A percentile compares a stretch with the other conserved stretches of the same genome.
These are phyloP conservation scores for Pichia sp. DNA, from an alignment of 1,139 yeast species.

Conservation along the genomic window DNA sequence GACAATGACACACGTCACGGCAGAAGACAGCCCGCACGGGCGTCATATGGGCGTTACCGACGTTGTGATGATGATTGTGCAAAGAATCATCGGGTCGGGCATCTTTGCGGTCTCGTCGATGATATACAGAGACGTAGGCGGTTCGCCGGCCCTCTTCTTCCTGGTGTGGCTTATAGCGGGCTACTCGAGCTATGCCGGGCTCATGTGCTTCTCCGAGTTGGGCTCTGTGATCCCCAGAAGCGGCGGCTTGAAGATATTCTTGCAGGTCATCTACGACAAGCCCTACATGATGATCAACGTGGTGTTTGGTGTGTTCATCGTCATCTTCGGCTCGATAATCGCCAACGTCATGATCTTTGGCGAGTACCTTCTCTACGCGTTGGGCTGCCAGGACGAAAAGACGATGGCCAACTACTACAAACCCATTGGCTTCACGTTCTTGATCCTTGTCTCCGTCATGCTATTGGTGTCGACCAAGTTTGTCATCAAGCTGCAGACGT, in stretches of 20 bases:
- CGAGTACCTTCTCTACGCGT: conserved; percentile 47
- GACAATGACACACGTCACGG: conserved; percentile 27
- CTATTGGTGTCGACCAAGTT: conserved; percentile 49
- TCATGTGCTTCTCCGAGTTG: conserved; percentile 60
- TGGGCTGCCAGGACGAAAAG: conserved; percentile 27
- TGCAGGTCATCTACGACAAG: conserved; percentile 58
- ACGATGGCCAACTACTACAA: conserved; percentile 33
- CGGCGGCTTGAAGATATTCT: conserved; percentile 70
- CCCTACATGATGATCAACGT: conserved; percentile 61
- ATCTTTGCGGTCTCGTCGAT: conserved; percentile 70
- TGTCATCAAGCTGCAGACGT: conserved; percentile 49
- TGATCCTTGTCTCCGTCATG: conserved; percentile 39
- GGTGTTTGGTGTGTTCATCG: conserved; percentile 51
- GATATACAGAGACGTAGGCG: conserved; percentile 63
- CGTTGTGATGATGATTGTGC: conserved; percentile 57
- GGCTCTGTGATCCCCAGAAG: conserved; percentile 68
- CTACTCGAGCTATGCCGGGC: conserved; percentile 57
- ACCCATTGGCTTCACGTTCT: conserved; percentile 42
- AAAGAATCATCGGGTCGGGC: conserved; percentile 74
- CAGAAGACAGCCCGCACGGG: conserved; percentile 65
- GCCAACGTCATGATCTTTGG: conserved; percentile 70
- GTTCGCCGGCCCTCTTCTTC: conserved; percentile 57
- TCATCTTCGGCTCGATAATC: conserved; percentile 60
- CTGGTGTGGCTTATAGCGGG: conserved; percentile 61
- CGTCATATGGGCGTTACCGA: conserved; percentile 67